These are phyloP conservation scores for Leishmania guyanensis DNA, from an alignment of 208 protist species.

Conservation along the genomic window DNA sequence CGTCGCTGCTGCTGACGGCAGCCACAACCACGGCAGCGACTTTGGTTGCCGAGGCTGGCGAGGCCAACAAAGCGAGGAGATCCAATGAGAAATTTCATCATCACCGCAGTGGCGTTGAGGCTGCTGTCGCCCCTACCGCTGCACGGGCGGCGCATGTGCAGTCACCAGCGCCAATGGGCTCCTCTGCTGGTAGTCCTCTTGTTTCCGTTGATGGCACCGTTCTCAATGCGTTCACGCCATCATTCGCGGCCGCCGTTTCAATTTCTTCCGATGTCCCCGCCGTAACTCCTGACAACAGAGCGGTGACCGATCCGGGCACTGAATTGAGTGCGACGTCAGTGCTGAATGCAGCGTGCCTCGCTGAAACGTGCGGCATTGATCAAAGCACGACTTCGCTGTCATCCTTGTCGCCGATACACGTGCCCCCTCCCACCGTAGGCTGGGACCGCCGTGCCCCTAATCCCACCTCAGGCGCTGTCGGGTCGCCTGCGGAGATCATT, in stretches of 20 bases:
- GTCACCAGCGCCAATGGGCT: not conserved
- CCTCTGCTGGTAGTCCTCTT: not conserved
- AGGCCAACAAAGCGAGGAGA: not conserved
- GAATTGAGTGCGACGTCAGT: not conserved
- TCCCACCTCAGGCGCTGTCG: not conserved
- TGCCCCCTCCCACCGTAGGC: too few species aligned
- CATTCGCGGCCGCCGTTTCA: not conserved
- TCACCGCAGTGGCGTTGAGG: not conserved
- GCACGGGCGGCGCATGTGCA: not conserved
- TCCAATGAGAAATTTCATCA: not conserved
- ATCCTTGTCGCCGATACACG: not conserved
- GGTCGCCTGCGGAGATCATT: slow-evolving; percentile 7
- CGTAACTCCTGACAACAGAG: not conserved
- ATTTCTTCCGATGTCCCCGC: not conserved
- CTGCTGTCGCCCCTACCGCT: not conserved
- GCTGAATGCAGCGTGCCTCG: not conserved
- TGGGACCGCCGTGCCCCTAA: too few species aligned
- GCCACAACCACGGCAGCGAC: not conserved
- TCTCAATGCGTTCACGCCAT: not conserved
- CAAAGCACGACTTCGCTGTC: not conserved
- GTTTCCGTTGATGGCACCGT: not conserved
- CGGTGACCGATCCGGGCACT: not conserved
- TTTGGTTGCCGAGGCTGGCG: not conserved
- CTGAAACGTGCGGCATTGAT: not conserved
- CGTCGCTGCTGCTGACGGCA: slow-evolving; percentile 18